These are phyloP conservation scores for Trifolium pratense DNA, from an alignment of 306 rosid genomes.

Conservation along the genomic window DNA sequence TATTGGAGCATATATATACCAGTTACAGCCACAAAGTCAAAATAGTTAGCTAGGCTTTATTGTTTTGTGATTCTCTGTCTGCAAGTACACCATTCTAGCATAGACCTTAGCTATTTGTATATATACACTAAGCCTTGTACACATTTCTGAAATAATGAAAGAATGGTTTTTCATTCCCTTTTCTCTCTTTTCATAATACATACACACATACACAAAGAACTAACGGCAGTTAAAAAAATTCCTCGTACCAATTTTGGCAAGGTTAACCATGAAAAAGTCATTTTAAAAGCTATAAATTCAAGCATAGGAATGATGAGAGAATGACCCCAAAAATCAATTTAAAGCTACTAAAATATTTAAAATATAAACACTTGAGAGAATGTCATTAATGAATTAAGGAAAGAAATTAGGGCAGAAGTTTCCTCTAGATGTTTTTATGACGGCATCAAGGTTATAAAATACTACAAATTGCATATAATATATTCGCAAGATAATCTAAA, in stretches of 20 bases:
- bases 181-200: no score
- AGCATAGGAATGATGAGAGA: conserved; percentile 11
- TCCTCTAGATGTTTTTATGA: background rate
- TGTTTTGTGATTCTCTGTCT: no score
- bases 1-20: no score
- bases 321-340: background rate
- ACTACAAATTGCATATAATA: conserved; percentile 3
- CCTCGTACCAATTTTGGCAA: conserved; percentile 5
- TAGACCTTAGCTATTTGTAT: no score
- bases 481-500: background rate
- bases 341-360: background rate
- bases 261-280: background rate
- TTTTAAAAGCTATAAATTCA: conserved; percentile 1
- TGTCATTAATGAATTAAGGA: background rate
- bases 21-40: no score
- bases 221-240: background rate
- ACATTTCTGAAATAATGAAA: no score
- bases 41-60: no score
- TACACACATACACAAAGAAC: background rate
- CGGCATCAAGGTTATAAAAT: background rate
- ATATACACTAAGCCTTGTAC: no score
- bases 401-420: background rate
- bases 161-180: no score
- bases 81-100: no score
- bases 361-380: background rate